Evolutionary conservation across 371 early-diverging fungal species (phyloP).

Genomic region (Lichtheimia corymbifera): DNA sequence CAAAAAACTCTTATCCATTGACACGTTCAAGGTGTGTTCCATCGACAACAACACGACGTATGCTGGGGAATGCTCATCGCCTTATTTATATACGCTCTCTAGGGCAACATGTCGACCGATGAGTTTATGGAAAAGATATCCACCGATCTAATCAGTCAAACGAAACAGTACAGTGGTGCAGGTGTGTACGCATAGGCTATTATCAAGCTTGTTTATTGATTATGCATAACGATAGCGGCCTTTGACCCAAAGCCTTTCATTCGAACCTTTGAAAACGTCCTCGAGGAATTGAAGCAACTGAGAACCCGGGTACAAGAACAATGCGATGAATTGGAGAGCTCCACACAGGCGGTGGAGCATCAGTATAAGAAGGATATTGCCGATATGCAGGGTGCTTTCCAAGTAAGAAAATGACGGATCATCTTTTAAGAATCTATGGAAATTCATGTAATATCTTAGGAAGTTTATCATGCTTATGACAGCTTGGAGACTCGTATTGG

Average conservation of each 20-base stretch:
- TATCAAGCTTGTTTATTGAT: neutral
- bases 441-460: slow-evolving; percentile 43
- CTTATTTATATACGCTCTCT: neutral
- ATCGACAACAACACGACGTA: neutral
- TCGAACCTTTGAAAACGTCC: slow-evolving; percentile 82
- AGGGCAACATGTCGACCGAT: slow-evolving; percentile 56
- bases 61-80: too few species aligned
- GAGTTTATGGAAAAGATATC: slow-evolving; percentile 65
- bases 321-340: slow-evolving; percentile 82
- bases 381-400: slow-evolving; percentile 71
- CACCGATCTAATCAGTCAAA: slow-evolving; percentile 33
- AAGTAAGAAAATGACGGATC: slow-evolving; percentile 46
- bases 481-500: slow-evolving; percentile 83
- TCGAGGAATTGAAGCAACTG: slow-evolving; percentile 79
- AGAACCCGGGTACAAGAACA: slow-evolving; percentile 75
- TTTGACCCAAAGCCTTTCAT: slow-evolving; percentile 87
- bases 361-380: slow-evolving; percentile 73
- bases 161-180: slow-evolving; percentile 17
- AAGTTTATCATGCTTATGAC: slow-evolving; percentile 81
- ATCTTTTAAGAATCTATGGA: neutral
- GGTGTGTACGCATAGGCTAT: neutral
- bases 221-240: slow-evolving; percentile 16
- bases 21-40: slow-evolving; percentile 24
- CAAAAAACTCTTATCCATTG: slow-evolving; percentile 25
- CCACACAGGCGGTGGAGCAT: slow-evolving; percentile 71